Conservation (phyloP, 495 filamentous ascomycete genomes). For the Podospora australis region DNA sequence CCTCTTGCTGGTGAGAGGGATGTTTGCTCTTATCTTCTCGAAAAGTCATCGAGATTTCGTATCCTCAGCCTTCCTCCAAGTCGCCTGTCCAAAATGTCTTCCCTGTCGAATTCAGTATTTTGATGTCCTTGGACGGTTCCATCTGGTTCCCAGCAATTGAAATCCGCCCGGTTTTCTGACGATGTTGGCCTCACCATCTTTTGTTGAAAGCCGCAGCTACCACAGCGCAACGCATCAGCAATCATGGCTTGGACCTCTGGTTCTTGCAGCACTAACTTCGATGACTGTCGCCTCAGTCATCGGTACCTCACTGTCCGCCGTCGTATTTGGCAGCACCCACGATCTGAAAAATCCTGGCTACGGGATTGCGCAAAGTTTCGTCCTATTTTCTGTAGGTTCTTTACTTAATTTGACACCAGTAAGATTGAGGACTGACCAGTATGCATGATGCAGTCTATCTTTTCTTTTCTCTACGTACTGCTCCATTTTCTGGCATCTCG, state of each 20-base stretch:
- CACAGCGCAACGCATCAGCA: neutral
- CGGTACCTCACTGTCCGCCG: conserved; percentile 4
- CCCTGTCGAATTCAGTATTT: too few species aligned
- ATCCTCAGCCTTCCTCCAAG: too few species aligned
- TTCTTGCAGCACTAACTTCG: conserved; percentile 2
- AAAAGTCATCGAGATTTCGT: too few species aligned
- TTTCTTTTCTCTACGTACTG: conserved; percentile 11
- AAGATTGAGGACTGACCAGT: neutral
- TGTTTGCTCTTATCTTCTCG: too few species aligned
- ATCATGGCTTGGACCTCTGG: conserved; percentile 7
- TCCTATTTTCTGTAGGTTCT: conserved; percentile 13
- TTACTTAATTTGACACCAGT: neutral
- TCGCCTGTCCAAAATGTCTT: too few species aligned
- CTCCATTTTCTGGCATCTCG: conserved; percentile 11
- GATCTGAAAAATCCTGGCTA: conserved; percentile 1
- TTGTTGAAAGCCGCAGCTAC: conserved; percentile 8
- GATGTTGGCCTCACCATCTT: neutral
- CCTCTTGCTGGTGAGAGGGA: too few species aligned
- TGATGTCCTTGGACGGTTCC: too few species aligned
- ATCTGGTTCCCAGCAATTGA: too few species aligned
- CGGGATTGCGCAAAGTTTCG: conserved; percentile 13
- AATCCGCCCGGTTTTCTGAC: neutral
- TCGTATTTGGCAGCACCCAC: neutral
- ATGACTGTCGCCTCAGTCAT: conserved; percentile 5
- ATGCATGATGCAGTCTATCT: conserved; percentile 7